Evolutionary conservation across 768 basidiomycete species (phyloP).

Genomic region (Auriculariales sp.): DNA sequence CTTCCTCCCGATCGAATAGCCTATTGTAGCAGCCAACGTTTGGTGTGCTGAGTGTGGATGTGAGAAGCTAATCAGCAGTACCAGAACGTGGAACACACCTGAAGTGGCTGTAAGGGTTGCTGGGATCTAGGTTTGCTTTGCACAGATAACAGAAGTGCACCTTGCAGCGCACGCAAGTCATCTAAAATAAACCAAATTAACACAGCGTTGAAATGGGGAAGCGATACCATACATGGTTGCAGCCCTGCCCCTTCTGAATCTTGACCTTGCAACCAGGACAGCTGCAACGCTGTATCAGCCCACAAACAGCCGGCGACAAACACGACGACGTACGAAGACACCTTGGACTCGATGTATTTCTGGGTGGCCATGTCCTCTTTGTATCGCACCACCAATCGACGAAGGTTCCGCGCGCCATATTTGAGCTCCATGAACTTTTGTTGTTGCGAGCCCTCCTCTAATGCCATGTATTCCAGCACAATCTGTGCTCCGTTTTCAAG

Average conservation of each 20-base stretch:
- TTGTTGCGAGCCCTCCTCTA: constrained; percentile 34
- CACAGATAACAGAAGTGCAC: constrained; percentile 79
- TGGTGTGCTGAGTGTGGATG: no score
- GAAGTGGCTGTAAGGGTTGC: constrained; percentile 57
- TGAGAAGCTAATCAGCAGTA: no score
- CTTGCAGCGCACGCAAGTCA: constrained; percentile 62
- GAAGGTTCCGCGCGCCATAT: constrained; percentile 48
- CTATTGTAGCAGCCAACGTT: constrained; percentile 43
- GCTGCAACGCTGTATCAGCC: background rate
- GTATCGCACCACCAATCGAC: constrained; percentile 43
- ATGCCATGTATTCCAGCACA: constrained; percentile 49
- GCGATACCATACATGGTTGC: constrained; percentile 65
- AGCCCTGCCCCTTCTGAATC: constrained; percentile 67
- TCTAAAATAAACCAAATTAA: constrained; percentile 25
- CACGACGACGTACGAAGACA: constrained; percentile 8
- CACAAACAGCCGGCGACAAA: background rate
- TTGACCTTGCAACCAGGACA: constrained; percentile 62
- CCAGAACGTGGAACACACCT: no score
- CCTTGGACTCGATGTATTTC: constrained; percentile 47
- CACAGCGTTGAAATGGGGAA: background rate
- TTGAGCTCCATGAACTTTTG: constrained; percentile 41
- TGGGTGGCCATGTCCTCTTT: constrained; percentile 64
- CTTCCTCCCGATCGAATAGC: constrained; percentile 44
- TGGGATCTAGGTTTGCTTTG: constrained; percentile 32
- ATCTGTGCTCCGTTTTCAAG: constrained; percentile 52